Evolutionary conservation across 805 yeast genomes (phyloP).

Genomic region (Nakazawaea laoshanensis): DNA sequence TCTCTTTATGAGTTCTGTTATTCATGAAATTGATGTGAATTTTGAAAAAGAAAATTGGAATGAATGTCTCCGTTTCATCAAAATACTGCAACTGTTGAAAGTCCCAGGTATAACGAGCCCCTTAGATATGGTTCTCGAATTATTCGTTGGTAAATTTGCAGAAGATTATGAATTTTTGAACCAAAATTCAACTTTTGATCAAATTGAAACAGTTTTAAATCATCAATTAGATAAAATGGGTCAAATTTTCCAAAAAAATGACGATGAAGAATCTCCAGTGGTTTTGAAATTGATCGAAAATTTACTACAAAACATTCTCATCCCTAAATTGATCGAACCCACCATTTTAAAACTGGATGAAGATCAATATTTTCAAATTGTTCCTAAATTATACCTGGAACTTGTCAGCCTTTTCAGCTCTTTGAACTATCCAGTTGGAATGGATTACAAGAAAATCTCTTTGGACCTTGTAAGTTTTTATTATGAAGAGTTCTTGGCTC

Average conservation of each 20-base stretch:
- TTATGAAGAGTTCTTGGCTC: conserved; percentile 24
- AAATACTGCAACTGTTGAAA: conserved; percentile 20
- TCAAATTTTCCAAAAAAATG: conserved; percentile 15
- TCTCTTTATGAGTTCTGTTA: conserved; percentile 61
- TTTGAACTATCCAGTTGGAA: conserved; percentile 19
- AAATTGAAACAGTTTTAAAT: conserved; percentile 14
- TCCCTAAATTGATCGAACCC: conserved; percentile 25
- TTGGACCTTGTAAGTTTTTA: conserved; percentile 25
- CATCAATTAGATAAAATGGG: conserved; percentile 20
- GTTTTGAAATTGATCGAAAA: conserved; percentile 24
- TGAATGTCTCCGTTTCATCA: conserved; percentile 18
- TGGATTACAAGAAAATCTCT: conserved; percentile 21
- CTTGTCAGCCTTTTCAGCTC: conserved; percentile 16
- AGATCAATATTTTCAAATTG: conserved; percentile 25
- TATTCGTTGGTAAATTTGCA: conserved; percentile 20
- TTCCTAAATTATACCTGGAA: conserved; percentile 23
- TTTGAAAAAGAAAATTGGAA: conserved; percentile 37
- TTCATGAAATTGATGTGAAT: conserved; percentile 59
- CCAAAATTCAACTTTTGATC: conserved; percentile 16
- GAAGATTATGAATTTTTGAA: conserved; percentile 20
- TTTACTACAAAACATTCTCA: conserved; percentile 24
- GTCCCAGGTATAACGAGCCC: conserved; percentile 24
- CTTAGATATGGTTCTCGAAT: conserved; percentile 24
- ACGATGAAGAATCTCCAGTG: conserved; percentile 24
- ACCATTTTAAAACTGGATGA: conserved; percentile 21